Evolutionary conservation across 129 eudicot genomes (phyloP).

Genomic region (Chrysanthemum seticuspe): DNA sequence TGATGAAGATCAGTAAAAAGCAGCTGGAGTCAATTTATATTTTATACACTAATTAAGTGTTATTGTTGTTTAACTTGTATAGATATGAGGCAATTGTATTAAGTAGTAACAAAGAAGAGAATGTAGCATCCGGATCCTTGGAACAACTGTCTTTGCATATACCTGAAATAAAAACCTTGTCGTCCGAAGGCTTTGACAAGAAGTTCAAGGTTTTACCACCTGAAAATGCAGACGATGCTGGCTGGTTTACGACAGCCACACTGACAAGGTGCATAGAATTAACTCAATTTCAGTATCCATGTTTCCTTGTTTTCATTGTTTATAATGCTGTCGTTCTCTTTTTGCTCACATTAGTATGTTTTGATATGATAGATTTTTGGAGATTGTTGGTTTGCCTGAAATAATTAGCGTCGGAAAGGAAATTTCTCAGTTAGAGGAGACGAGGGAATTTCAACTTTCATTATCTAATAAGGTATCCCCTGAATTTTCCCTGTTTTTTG

Average conservation of each 20-base stretch:
- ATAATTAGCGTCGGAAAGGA: conserved; percentile 50
- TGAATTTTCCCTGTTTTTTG: conserved; percentile 1
- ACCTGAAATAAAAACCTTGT: conserved; percentile 42
- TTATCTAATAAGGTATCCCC: conserved; percentile 36
- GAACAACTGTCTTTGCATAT: conserved; percentile 62
- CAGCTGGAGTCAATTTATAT: background rate
- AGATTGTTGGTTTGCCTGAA: conserved; percentile 50
- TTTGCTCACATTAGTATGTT: conserved; percentile 7
- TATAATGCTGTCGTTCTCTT: background rate
- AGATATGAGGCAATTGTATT: conserved; percentile 68
- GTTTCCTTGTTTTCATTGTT: conserved; percentile 3
- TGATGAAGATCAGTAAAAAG: background rate
- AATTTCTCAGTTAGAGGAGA: conserved; percentile 78
- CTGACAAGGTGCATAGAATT: conserved; percentile 55
- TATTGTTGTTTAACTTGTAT: conserved; percentile 5
- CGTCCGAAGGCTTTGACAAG: conserved; percentile 49
- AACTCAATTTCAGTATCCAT: background rate
- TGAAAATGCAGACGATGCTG: conserved; percentile 22
- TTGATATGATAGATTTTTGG: conserved; percentile 57
- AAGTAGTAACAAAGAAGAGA: conserved; percentile 50
- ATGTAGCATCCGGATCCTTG: conserved; percentile 58
- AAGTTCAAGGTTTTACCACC: conserved; percentile 57
- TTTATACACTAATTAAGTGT: background rate
- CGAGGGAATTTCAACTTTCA: conserved; percentile 74
- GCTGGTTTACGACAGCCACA: conserved; percentile 79